These are phyloP conservation scores for Durio zibethinus DNA, from an alignment of 345 rosid species.

Conservation along the genomic window DNA sequence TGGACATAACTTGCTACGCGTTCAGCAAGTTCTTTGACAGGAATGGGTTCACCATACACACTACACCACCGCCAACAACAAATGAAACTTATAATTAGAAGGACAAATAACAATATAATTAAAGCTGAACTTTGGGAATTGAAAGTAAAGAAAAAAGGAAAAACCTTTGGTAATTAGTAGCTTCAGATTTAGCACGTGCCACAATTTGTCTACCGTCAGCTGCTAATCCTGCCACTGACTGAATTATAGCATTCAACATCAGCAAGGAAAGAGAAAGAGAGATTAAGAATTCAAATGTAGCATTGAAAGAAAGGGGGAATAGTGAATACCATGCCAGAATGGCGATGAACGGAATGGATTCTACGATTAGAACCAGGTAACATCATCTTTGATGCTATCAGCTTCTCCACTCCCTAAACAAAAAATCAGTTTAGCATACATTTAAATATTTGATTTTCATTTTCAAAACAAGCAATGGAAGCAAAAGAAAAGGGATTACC, in stretches of 20 bases:
- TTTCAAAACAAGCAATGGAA: neutral
- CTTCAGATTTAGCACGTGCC: conserved; percentile 89
- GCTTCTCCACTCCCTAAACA: conserved; percentile 94
- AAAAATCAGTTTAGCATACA: neutral
- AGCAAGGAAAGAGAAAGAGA: neutral
- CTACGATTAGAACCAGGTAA: conserved; percentile 89
- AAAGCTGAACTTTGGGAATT: neutral
- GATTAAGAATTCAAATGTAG: neutral
- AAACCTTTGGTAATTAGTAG: conserved; percentile 80
- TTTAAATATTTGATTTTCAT: neutral
- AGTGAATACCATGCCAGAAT: conserved; percentile 77
- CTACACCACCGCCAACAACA: conserved; percentile 38
- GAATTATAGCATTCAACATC: neutral
- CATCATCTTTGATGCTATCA: conserved; percentile 98
- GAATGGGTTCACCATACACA: conserved; percentile 81
- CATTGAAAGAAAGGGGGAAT: neutral
- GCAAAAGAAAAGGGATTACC: conserved; percentile 37
- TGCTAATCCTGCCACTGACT: conserved; percentile 99
- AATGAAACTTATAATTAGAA: neutral
- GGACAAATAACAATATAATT: neutral
- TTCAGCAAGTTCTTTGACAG: conserved; percentile 91
- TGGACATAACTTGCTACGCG: conserved; percentile 98
- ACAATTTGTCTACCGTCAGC: conserved; percentile 99
- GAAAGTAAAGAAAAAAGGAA: conserved; percentile 4
- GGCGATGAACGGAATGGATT: conserved; percentile 95